These are phyloP conservation scores for Hibiscus mutabilis DNA, from an alignment of 345 rosid genomes.

Conservation along the genomic window DNA sequence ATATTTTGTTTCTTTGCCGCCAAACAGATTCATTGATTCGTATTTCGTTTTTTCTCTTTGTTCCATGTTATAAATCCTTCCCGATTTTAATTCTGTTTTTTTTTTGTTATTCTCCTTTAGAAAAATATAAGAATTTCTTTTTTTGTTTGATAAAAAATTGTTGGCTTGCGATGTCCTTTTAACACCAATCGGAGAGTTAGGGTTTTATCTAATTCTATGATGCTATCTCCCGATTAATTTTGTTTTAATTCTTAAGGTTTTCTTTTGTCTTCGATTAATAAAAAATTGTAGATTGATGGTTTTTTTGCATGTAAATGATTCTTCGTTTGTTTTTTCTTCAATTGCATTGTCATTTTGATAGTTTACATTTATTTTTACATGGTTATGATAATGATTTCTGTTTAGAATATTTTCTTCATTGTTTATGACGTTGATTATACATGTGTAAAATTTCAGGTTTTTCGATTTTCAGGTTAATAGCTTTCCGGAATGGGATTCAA, in stretches of 20 bases:
- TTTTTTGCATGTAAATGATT: neutral
- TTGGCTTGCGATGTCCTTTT: neutral
- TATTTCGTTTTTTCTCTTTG: neutral
- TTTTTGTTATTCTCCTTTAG: neutral
- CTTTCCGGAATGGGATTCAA: slow-evolving; percentile 44
- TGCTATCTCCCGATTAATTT: neutral
- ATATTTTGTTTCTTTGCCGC: neutral
- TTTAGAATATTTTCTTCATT: neutral
- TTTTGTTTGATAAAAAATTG: neutral
- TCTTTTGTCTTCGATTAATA: neutral
- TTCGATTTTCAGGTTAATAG: slow-evolving; percentile 15
- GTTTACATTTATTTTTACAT: neutral
- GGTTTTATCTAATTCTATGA: neutral
- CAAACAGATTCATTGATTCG: neutral
- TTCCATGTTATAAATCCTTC: neutral
- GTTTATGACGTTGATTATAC: neutral
- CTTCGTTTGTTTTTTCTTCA: neutral
- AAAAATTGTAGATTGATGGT: neutral
- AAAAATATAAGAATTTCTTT: neutral
- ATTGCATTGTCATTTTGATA: neutral
- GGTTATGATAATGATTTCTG: no score
- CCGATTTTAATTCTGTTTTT: neutral
- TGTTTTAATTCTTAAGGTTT: neutral
- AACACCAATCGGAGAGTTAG: neutral
- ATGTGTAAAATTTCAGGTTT: neutral